Evolutionary conservation across 179 eudicot genomes (phyloP), one percentile per base, ranked within the genome.

Genomic region (Silene vulgaris): DNA sequence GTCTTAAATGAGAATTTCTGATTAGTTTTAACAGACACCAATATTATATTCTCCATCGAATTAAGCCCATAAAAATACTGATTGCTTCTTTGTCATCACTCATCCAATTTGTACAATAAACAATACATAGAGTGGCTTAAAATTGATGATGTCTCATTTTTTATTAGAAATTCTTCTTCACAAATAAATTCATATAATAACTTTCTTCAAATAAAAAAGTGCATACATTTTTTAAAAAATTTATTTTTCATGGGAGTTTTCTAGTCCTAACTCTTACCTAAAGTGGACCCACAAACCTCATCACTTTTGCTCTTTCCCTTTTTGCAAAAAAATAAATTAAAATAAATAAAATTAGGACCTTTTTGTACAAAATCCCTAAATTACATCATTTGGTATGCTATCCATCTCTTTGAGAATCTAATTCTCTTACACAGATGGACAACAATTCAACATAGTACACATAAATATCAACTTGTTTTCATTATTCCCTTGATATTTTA

Each of bases 231-330:
- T 29, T 35, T 35, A 35, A 1, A 35, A 40, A 40, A 0, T 40
- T 8, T 40, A 40, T 8, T 8, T 40, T 40, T 40, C 1, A 40
- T 40, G 48, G 48, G 48, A 40, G 48, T 40, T 40, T 40, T 52
- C 17, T 14, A 28, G 71, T 65, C 76, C 65, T 64, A 65, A 17
- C 74, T 65, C 74, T 74, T 80, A 80, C 74, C 80, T 80, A 72
- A 77, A 61, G 16, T 29, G 83, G 80, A 66, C 80, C 80, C 74
- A 76, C 48, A 73, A 78, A 73, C 56, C 45, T 72, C 63, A 80
- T 59, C 80, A 73, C 80, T 77, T 80, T 76, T 76, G 37, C 74
- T 19, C 77, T 77, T 73, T 80, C 60, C 28, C 64, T 76, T 71
- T 75, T 17, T 28, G 40, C 50, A 54, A 3, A 66, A 79, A 74